Evolutionary conservation across 2,329 filamentous ascomycete genomes (phyloP).

Genomic region (Sporothrix brasiliensis): DNA sequence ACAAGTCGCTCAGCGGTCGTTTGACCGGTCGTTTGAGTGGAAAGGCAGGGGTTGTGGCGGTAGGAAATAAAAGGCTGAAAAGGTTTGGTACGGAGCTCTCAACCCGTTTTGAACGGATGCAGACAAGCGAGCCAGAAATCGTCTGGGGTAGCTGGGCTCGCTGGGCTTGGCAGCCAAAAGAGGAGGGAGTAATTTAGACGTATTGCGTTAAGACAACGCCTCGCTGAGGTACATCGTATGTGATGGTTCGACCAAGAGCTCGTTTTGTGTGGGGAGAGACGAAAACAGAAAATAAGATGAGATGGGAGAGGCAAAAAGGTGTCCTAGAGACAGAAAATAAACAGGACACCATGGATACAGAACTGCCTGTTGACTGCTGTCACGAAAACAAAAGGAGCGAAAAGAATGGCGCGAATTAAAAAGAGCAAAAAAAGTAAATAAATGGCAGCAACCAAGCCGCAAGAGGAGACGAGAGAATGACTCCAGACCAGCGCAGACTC

Average conservation of each 20-base stretch:
- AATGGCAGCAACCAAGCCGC: too few species aligned
- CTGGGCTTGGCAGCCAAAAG: neutral
- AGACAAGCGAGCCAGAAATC: neutral
- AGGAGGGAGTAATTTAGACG: too few species aligned
- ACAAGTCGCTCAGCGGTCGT: constrained; percentile 1
- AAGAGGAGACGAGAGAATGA: too few species aligned
- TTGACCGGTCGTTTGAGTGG: neutral
- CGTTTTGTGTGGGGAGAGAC: neutral
- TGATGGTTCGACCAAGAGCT: neutral
- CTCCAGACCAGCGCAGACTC: too few species aligned
- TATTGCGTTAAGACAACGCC: neutral
- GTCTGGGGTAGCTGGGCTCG: neutral
- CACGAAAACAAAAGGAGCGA: neutral
- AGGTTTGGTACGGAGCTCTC: constrained; percentile 1
- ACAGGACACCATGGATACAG: neutral
- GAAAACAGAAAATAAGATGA: neutral
- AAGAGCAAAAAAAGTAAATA: too few species aligned
- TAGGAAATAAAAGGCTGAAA: neutral
- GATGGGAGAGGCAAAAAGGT: neutral
- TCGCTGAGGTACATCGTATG: neutral
- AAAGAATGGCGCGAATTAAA: neutral
- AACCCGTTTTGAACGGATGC: neutral
- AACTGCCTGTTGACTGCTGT: neutral
- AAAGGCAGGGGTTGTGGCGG: neutral
- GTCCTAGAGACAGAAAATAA: neutral